Conservation (phyloP, 176 grass and related monocot species). For the Avena atlantica region DNA sequence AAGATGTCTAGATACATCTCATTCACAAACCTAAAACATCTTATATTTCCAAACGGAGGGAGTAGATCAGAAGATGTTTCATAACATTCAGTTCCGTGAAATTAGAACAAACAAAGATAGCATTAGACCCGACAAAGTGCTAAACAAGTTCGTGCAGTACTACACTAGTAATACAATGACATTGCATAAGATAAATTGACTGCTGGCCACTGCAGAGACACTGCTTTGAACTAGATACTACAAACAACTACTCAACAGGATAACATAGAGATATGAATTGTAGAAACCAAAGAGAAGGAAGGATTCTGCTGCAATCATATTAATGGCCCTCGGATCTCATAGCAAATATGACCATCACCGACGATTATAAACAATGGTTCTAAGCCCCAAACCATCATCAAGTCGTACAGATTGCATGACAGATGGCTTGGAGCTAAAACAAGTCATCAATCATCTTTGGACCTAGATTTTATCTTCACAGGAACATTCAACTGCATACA, state of each 20-base stretch:
- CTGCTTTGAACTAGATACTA: not conserved
- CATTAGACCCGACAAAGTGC: too few species aligned
- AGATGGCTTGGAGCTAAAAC: slow-evolving; percentile 58
- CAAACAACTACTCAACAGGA: not conserved
- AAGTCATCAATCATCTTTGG: slow-evolving; percentile 52
- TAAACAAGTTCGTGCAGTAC: too few species aligned
- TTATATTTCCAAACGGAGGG: too few species aligned
- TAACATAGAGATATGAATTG: not conserved
- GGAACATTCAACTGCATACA: slow-evolving; percentile 28
- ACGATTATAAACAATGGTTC: not conserved
- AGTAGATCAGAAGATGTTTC: too few species aligned
- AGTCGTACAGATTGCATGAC: slow-evolving; percentile 28
- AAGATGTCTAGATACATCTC: too few species aligned
- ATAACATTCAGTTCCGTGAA: too few species aligned
- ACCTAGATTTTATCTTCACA: slow-evolving; percentile 55
- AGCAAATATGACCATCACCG: slow-evolving; percentile 64
- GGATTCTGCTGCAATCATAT: not conserved
- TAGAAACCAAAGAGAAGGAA: not conserved
- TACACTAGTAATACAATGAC: too few species aligned
- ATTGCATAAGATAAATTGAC: too few species aligned
- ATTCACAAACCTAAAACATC: too few species aligned
- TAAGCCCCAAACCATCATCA: slow-evolving; percentile 37
- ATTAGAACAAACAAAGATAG: too few species aligned
- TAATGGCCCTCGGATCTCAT: slow-evolving; percentile 68
- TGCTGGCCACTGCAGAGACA: too few species aligned